phyloP scores from a whole-genome alignment of 1,284 basidiomycete genomes.

The Trichosporon sp. region DNA sequence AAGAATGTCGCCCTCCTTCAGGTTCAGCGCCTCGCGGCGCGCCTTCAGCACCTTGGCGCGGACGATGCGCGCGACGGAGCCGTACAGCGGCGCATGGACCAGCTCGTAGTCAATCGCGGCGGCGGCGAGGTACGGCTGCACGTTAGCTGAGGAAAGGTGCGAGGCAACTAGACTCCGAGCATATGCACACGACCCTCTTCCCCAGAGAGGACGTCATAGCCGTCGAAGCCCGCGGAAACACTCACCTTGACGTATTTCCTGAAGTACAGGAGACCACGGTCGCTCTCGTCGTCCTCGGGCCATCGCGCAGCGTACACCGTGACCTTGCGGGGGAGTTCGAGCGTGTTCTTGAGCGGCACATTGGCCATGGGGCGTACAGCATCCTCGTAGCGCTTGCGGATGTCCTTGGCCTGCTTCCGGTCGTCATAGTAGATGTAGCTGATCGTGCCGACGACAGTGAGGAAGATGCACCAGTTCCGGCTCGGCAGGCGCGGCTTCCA shows the following conservation, averaged over 20 bases:
- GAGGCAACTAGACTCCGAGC: neutral
- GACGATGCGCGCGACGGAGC: slow-evolving; percentile 67
- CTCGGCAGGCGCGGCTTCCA: slow-evolving; percentile 69
- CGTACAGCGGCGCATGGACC: slow-evolving; percentile 77
- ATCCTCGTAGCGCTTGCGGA: slow-evolving; percentile 76
- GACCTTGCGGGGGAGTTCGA: slow-evolving; percentile 77
- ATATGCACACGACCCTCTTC: too few relatives aligned
- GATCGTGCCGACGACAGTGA: slow-evolving; percentile 71
- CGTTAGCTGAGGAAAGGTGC: slow-evolving; percentile 9
- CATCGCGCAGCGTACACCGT: slow-evolving; percentile 85
- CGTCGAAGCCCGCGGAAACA: slow-evolving; percentile 16
- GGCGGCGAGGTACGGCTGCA: slow-evolving; percentile 86
- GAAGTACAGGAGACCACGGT: slow-evolving; percentile 82
- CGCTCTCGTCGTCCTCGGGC: slow-evolving; percentile 91
- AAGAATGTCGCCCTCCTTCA: slow-evolving; percentile 62
- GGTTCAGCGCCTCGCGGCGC: slow-evolving; percentile 60
- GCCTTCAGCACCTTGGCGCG: slow-evolving; percentile 63
- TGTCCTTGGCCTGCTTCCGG: slow-evolving; percentile 72
- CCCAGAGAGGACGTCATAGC: too few relatives aligned
- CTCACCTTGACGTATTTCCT: slow-evolving; percentile 93
- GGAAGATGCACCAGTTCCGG: slow-evolving; percentile 86
- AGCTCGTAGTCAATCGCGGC: slow-evolving; percentile 91
- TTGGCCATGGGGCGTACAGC: slow-evolving; percentile 76
- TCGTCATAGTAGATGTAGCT: slow-evolving; percentile 81
- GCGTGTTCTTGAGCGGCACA: slow-evolving; percentile 64